Conservation (phyloP, 2,329 filamentous ascomycete genomes). For the Ophiobolus disseminans region DNA sequence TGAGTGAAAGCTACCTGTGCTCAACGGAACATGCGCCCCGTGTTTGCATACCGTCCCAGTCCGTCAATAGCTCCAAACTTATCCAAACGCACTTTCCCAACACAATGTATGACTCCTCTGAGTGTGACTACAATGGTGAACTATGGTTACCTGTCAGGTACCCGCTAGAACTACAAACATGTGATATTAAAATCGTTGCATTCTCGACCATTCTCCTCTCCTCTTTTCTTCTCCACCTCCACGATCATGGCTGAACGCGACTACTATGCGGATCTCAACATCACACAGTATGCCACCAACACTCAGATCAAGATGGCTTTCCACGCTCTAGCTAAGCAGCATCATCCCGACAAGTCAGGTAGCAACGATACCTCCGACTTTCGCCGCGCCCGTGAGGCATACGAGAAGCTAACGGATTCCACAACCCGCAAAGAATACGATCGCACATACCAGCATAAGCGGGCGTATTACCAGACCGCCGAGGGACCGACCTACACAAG, state of each 20-base stretch:
- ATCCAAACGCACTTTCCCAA: neutral
- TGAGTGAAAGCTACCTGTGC: no score
- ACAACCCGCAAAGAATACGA: conserved; percentile 14
- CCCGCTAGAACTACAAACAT: neutral
- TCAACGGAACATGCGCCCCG: no score
- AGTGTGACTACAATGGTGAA: neutral
- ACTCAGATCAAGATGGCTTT: conserved; percentile 94
- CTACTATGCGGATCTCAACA: conserved; percentile 83
- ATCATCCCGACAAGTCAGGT: conserved; percentile 95
- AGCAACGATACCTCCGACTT: conserved; percentile 12
- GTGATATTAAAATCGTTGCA: neutral
- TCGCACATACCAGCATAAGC: conserved; percentile 1
- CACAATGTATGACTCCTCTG: neutral
- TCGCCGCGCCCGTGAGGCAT: conserved; percentile 20
- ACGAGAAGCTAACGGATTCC: conserved; percentile 15
- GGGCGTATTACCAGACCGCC: neutral
- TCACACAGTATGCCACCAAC: conserved; percentile 76
- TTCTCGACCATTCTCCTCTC: neutral
- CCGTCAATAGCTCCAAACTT: no score
- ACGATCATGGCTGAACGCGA: conserved; percentile 59
- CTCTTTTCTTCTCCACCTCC: neutral
- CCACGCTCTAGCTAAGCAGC: conserved; percentile 93
- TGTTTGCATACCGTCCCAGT: no score
- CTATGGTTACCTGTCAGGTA: neutral
- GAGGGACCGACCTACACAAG: neutral